A percentile compares a stretch with the other conserved stretches of the same genome.
phyloP scores from a whole-genome alignment of 1,139 yeast species.

The Debaryomyces sp. region DNA sequence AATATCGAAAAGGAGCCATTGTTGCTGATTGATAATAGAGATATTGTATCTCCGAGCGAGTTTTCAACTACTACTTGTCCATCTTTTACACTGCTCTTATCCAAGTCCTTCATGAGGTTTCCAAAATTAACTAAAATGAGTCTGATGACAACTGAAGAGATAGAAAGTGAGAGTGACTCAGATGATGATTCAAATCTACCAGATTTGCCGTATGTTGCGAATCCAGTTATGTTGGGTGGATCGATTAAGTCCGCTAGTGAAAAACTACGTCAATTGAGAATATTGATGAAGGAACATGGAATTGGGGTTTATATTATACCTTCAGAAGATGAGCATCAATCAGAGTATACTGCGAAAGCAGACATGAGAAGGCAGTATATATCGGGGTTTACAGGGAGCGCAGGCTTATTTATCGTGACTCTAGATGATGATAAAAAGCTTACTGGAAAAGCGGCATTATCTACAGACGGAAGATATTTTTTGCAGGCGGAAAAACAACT shows the following conservation, averaged over 20 bases:
- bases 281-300: constrained; percentile 41
- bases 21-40: constrained; percentile 14
- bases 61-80: constrained; percentile 26
- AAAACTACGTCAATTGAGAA: constrained; percentile 36
- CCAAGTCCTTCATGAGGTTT: constrained; percentile 29
- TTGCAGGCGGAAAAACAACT: constrained; percentile 48
- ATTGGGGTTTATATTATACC: constrained; percentile 58
- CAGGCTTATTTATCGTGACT: constrained; percentile 57
- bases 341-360: constrained; percentile 54
- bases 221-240: not conserved
- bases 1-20: constrained; percentile 27
- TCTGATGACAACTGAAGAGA: constrained; percentile 9
- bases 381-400: constrained; percentile 59
- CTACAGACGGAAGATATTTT: constrained; percentile 63
- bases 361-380: constrained; percentile 55
- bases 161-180: constrained; percentile 16
- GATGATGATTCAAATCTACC: constrained; percentile 21
- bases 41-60: constrained; percentile 17
- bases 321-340: constrained; percentile 62
- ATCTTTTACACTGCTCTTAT: constrained; percentile 24
- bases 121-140: constrained; percentile 18
- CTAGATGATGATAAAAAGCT: constrained; percentile 32
- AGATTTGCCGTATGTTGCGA: constrained; percentile 27
- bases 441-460: constrained; percentile 47
- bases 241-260: constrained; percentile 15